These are phyloP conservation scores for Solanum hybrid DNA, from an alignment of 305 asterid genomes.

Conservation along the genomic window DNA sequence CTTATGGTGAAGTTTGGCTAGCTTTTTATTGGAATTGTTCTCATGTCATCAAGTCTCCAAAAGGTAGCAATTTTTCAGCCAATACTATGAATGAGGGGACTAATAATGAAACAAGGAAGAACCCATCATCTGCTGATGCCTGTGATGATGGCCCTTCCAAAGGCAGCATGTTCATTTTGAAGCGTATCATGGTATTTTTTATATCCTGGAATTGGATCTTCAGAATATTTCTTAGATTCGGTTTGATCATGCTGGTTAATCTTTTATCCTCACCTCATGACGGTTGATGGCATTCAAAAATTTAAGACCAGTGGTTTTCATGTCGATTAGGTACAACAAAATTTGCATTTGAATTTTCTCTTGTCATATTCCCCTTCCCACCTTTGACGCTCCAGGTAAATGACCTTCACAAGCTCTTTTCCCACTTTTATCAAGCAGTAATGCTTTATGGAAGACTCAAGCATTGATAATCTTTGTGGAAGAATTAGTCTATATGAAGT, in stretches of 20 bases:
- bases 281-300: background rate
- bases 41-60: conserved; percentile 38
- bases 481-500: background rate
- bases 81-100: conserved; percentile 26
- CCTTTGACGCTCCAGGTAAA: background rate
- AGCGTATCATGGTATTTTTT: conserved; percentile 84
- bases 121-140: conserved; percentile 28
- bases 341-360: background rate
- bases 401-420: background rate
- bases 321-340: background rate
- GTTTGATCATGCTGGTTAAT: background rate
- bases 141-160: conserved; percentile 32
- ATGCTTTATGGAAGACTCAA: background rate
- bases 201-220: conserved; percentile 1
- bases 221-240: background rate
- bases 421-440: background rate
- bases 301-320: background rate
- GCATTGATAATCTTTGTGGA: background rate
- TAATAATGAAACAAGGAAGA: conserved; percentile 26
- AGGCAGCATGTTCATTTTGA: conserved; percentile 69
- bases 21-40: conserved; percentile 96
- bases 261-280: background rate
- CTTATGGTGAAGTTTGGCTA: conserved; percentile 99
- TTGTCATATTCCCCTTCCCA: background rate
- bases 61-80: conserved; percentile 19